Base-by-base conservation (phyloP, 2,329 filamentous ascomycete genomes). In the Aureobasidium pullulans region DNA sequence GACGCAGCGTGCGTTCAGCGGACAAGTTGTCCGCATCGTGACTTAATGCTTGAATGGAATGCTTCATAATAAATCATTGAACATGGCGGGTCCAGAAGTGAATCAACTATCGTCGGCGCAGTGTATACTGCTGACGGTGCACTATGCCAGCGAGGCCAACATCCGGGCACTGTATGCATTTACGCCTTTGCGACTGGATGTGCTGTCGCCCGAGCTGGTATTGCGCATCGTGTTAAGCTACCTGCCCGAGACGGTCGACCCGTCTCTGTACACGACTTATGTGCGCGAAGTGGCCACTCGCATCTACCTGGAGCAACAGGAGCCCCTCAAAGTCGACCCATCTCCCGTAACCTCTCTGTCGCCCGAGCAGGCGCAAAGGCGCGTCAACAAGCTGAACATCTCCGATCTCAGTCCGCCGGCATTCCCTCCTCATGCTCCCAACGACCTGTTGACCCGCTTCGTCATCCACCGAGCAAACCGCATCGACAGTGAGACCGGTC, bases 201-300 rank as follows among this genome's bases (percentile, higher is more conserved):
- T 85, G 39, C 76, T 94, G 58, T 78, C 81, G 31, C 79, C 81
- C 46, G 83, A 88, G 60, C 75, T 90, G 13, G 70, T 89, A 28
- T 77, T 94, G 60, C 84, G 87, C 46, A 84, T 94, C 57, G 74
- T 95, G 23, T 79, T 95, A 47, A 89, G 86, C 19, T 89, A 87
- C 68, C 79, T 95, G 1, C 90, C 90, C 29, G 89, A 93, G 71
- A 86, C 81, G 44, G 69, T 84, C 5, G 81, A 81, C 5, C 84
- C 89, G 5, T 73, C 73, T n/a, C 70, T 77, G 47, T 92, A 92
- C 68, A 75, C 83, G 16, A 75, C 76, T 13, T 81, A 89, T 54
- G 68, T 91, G 16, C 72, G 81, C 65, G 79, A 84, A 56, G 73
- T 91, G 62, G 77, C 76, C 42, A 74, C 75, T 4, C 76, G 75